Evolutionary conservation across 2,329 filamentous ascomycete genomes (phyloP), one percentile per base, ranked within the genome.

Genomic region (Pseudogymnoascus sp.): DNA sequence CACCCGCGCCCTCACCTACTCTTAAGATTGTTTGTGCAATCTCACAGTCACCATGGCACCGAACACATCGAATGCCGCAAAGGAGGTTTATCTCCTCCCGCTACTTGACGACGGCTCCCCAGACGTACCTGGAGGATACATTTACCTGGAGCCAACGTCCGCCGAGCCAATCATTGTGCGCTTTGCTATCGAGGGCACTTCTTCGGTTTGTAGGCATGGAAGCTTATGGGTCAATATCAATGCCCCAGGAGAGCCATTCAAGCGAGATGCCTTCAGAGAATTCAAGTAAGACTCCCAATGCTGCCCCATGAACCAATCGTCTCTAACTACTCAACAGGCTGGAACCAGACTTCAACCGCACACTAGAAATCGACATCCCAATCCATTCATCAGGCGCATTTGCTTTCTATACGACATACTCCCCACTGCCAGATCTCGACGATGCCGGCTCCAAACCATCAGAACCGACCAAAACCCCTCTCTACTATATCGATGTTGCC

Each of bases 151-250:
- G 0, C 87, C 94, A 15, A 78, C 77, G 66, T 87, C 89, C 15
- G 83, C 81, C 40, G 82, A 87, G n/a, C 88, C 88, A 42, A 87
- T 97, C 70, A 83, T 83, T 60, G 80, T 97, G 62, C 87, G 93
- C 64, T 96, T 99, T 75, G 85, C 91, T 68, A 93, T 97, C 69
- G 89, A 97, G 75, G 92, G 94, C 65, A 93, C 91, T 62, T 96
- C 93, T 73, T 96, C 93, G 65, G 94, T 99, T 79, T 97, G 92
- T 75, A 86, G 92, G 68, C 82, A 96, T 76, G 94, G 95, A 64
- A 97, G 90, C 72, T 81, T 99, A 65, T 99, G 94, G 93, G 88
- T 96, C 71, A 99, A 99, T 74, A 89, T 97, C 64, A 94, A 94
- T 6, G 83, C 87, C 64, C 80, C 87, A 69, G 92, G 87, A 63